A percentile compares a stretch with the other conserved stretches of the same genome.
Evolutionary conservation across 345 rosid species (phyloP).

Genomic region (Citrus australasica): DNA sequence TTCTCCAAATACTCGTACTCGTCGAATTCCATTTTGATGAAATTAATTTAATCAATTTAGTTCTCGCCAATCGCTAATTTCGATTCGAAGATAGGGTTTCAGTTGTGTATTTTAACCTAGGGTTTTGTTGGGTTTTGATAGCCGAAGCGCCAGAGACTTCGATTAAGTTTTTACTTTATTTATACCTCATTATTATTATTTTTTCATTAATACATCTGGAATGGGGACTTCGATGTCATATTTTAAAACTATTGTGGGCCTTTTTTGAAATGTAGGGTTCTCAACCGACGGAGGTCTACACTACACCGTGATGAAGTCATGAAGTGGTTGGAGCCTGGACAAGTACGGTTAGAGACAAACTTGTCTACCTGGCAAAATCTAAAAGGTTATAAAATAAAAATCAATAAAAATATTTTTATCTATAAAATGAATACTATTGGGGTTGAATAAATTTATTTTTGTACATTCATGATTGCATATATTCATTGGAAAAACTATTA

Average conservation of each 20-base stretch:
- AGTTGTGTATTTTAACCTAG: not conserved
- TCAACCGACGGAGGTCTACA: not conserved
- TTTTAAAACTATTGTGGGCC: not conserved
- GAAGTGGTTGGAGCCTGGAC: not conserved
- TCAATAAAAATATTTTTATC: too few species aligned
- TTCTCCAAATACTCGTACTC: slow-evolving; percentile 95
- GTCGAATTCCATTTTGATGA: slow-evolving; percentile 67
- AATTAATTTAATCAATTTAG: not conserved
- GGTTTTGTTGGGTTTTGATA: slow-evolving; percentile 12
- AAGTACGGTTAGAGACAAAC: too few species aligned
- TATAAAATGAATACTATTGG: too few species aligned
- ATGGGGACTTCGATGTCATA: not conserved
- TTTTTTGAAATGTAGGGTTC: too few species aligned
- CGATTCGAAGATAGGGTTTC: not conserved
- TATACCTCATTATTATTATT: too few species aligned
- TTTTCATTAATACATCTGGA: not conserved
- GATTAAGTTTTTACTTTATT: not conserved
- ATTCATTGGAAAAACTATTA: too few species aligned
- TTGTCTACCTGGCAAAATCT: too few species aligned
- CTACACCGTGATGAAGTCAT: not conserved
- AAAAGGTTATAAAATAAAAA: too few species aligned
- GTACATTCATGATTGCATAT: too few species aligned
- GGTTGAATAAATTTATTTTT: too few species aligned
- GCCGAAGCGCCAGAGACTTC: not conserved
- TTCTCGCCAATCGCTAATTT: not conserved